Evolutionary conservation across 768 basidiomycete species (phyloP), one percentile per base, ranked within the genome.

Genomic region (Mrakia frigida): DNA sequence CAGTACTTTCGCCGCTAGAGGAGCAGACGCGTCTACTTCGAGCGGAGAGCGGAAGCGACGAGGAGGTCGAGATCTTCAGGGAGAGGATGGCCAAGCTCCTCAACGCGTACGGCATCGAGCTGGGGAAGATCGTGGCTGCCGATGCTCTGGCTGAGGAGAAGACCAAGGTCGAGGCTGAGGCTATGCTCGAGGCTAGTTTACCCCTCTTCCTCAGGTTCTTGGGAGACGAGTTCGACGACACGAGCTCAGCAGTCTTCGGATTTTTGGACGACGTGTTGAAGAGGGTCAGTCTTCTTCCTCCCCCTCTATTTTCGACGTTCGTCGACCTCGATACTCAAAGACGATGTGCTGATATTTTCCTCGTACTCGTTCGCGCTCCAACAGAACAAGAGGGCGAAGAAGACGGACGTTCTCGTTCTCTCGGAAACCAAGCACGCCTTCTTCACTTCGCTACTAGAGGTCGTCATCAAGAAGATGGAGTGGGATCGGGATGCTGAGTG

Each of bases 191-290:
- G 50, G 88, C 91, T 80, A 84, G 90, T 60, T 86, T 94, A 25
- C 93, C 94, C 1, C 86, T 94, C 50, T 87, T 93, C 85, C 86
- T 99, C 16, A 90, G 89, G 23, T 94, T 98, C 85, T 86, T 98
- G 85, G 90, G 90, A 13, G 97, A 98, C 81, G 87, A 90, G 37
- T 92, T 92, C 79, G 92, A 95, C 78, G 94, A 96, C 80, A 94
- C 93, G 9, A 90, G 90, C 78, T 88, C 89, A 31, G 91, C 94
- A 10, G 87, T 98, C 56, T 92, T 94, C 81, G 89, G 92, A 4
- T 85, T 97, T 74, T 85, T 97, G 21, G 88, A 90, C 78, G 87
- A 88, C 31, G 85, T 97, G 74, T 87, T 99, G 53, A 85, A 87
- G 41, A 87, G 87, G 70, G 94, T 94, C 82, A 82, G 91, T 87